Base-by-base conservation (phyloP, 768 basidiomycete genomes). In the Rhodotorula taiwanensis region DNA sequence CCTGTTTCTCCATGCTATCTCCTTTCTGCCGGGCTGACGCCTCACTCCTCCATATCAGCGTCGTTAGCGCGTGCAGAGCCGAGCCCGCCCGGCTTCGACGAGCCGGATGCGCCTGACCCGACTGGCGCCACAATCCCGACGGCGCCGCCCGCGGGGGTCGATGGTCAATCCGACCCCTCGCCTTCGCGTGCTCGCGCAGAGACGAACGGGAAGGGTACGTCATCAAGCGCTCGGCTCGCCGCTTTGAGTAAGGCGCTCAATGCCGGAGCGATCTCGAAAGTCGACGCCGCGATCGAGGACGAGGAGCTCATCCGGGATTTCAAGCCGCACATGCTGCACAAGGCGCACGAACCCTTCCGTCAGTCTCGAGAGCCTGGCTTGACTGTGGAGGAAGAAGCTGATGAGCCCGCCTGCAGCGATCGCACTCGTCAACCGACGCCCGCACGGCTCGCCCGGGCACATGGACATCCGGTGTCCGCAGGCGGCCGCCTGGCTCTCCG, bases 401-500 rank as follows among this genome's bases (percentile, higher is more conserved):
- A 61, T 39, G 20, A 15, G 20, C 21, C 80, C 81, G 43, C 79
- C 8, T 16, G 25, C 83, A 70, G 85, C 85, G 5, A 85, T 87
- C 55, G 84, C 80, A 6, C 77, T 87, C 76, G 81, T 84, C 59
- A 84, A 83, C 74, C 80, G 85, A 44, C 78, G 79, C 51, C 84
- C 84, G 0, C 80, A 80, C 66, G 85, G 83, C 76, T 69, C 72
- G 73, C 76, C 52, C 10, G 64, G 62, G 18, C 64, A 61, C 43
- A 55, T 55, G 41, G 76, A 81, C 57, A 75, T 80, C 41, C 79
- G 80, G 23, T 78, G 78, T 47, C 82, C 85, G 5, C 86, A 87
- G 73, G 83, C 85, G 62, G 80, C 80, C 13, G 84, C 85, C 9
- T 86, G 84, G 84, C 78, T 87, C 44, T 81, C 83, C 27, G 85